A percentile compares a stretch with the other conserved stretches of the same genome.
Conservation (phyloP, 2,329 filamentous ascomycete genomes). For the Dryadomyces quercivorus region DNA sequence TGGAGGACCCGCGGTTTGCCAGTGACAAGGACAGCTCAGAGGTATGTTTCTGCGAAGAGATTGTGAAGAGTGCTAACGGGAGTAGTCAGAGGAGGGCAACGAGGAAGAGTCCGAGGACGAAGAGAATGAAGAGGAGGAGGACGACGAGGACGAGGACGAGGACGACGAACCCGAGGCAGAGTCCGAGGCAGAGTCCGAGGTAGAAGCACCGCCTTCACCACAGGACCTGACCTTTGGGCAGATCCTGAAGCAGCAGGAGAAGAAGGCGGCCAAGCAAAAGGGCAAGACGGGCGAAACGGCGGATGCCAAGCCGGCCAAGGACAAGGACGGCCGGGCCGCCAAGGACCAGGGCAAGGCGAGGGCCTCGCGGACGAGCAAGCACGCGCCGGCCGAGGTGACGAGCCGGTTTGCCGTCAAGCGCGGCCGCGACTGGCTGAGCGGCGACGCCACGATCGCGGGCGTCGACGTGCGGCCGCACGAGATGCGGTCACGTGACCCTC, state of each 20-base stretch:
- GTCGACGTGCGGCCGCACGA: constrained; percentile 38
- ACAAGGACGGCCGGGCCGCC: constrained; percentile 14
- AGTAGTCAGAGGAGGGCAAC: constrained; percentile 13
- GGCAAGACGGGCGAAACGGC: constrained; percentile 17
- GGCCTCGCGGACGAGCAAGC: constrained; percentile 51
- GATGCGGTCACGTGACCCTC: constrained; percentile 58
- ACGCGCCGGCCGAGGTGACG: constrained; percentile 74
- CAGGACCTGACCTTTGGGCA: constrained; percentile 8
- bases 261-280: not conserved
- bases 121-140: constrained; percentile 18
- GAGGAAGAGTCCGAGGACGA: constrained; percentile 20
- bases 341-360: constrained; percentile 23
- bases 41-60: not conserved
- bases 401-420: constrained; percentile 77
- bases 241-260: constrained; percentile 7
- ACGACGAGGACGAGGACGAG: constrained; percentile 19
- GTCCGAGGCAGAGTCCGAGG: not conserved
- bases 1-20: not conserved
- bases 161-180: constrained; percentile 1
- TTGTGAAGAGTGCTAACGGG: too few species aligned
- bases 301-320: constrained; percentile 16
- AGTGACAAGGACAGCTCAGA: not conserved
- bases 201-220: constrained; percentile 6
- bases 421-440: constrained; percentile 41
- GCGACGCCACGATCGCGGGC: constrained; percentile 11